Evolutionary conservation across 345 rosid genomes (phyloP), one percentile per base, ranked within the genome.

Genomic region (Bruguiera parviflora): DNA sequence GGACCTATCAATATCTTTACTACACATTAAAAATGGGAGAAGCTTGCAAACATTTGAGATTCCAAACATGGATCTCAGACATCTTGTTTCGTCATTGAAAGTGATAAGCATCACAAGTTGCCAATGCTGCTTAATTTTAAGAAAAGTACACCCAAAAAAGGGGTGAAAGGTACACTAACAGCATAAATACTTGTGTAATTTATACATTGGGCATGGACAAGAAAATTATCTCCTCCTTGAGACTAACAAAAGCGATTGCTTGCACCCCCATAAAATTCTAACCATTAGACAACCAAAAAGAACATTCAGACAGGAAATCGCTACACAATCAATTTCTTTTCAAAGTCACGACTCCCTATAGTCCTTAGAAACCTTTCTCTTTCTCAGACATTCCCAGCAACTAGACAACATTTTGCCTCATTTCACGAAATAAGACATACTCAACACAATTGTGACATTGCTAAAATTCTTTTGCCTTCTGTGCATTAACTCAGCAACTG

Each of bases 311-410:
- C 46, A 71, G 29, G 46, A 37, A 71, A 27, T 29, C 59, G 65
- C 61, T 64, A 63, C 39, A 56, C 10, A 18, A 25, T 19, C 15
- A 19, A 46, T 19, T 67, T 43, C 46, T 60, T 51, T 58, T 20
- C 21, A 39, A 39, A 39, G 46, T 39, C 46, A 39, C 46, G 2
- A 39, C 46, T 39, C 1, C 19, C 16, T 3, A 13, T 11, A 43
- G 16, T 43, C 49, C 49, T 43, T 11, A 9, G 16, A 43, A 43
- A 43, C 49, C 49, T 43, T 43, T 55, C 6, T 74, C 63, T 47
- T 20, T 24, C 58, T 53, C 71, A 43, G 35, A 53, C 21, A 35
- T 68, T 55, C 49, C 24, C n/a, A 58, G 57, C 67, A 59, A 37
- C 51, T 61, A 57, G 57, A 66, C 60, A 63, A 55, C 62, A 39